Evolutionary conservation across 257 asterid genomes (phyloP), one percentile per base, ranked within the genome.

Genomic region (Coffea canephora): DNA sequence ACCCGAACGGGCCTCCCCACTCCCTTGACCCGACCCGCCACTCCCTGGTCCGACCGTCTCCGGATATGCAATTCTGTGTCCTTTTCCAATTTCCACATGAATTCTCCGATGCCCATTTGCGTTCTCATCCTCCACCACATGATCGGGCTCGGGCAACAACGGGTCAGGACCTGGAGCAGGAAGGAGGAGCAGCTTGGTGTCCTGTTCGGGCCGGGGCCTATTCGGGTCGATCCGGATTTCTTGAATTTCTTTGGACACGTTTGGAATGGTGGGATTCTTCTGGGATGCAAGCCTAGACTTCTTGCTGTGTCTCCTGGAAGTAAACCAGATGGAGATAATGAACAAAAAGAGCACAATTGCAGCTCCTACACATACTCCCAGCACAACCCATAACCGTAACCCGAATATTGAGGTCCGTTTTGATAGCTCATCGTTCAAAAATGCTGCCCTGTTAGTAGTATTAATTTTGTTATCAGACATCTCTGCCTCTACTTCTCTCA

Each of bases 341-440:
- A 92, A 92, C 80, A 94, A 90, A 15, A 91, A 55, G 41, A 92
- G 76, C 73, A 91, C 97, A 27, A 92, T 77, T 11, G 92, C 95
- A 25, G 94, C 94, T n/a, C 96, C 97, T n/a, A 92, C 94, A 75
- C 96, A 91, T 69, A 94, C 89, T 66, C 97, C 97, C 66, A 91
- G 67, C 8, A 94, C 92, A 1, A 91, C 97, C 97, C 97, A 88
- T 66, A 94, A 84, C 7, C 93, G 92, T 23, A 94, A 45, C 39
- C 97, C 97, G 84, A 94, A 91, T 15, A 94, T 90, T 5, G 97
- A 90, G 75, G 97, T 92, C 77, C 87, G 84, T 49, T 84, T 90
- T 0, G 96, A 91, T 10, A 93, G 89, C 83, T 86, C 83, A 64
- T 91, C 86, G 88, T 82, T 92, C 23, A 91, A 86, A 73, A 85